A percentile compares a stretch with the other conserved stretches of the same genome.
Evolutionary conservation across 2,329 filamentous ascomycete genomes (phyloP).

Genomic region (Fusarium burgessii): DNA sequence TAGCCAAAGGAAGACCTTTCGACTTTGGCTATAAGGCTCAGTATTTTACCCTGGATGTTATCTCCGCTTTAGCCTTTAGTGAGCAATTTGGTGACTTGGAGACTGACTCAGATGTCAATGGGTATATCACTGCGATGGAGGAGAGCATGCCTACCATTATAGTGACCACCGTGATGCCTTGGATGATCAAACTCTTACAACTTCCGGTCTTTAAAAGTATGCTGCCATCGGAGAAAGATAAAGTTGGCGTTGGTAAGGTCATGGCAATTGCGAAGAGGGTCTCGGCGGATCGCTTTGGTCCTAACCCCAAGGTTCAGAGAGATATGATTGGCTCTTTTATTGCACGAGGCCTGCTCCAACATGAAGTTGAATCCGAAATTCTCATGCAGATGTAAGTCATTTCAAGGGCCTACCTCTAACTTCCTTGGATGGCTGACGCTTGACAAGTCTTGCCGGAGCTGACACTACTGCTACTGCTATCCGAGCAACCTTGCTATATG

Average conservation of each 20-base stretch:
- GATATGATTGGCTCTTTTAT: neutral
- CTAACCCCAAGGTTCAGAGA: neutral
- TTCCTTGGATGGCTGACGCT: too few species aligned
- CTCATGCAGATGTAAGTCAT: neutral
- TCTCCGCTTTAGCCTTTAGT: neutral
- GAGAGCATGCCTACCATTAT: neutral
- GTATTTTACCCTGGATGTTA: neutral
- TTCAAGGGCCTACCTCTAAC: too few species aligned
- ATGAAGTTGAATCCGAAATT: neutral
- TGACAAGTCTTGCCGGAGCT: neutral
- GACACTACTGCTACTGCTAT: neutral
- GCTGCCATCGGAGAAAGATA: neutral
- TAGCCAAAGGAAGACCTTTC: neutral
- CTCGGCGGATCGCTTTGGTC: neutral
- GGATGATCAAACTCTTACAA: neutral
- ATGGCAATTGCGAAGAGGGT: neutral
- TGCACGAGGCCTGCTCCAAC: neutral
- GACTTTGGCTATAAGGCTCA: neutral
- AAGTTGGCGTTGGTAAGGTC: neutral
- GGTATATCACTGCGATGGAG: neutral
- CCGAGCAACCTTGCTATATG: neutral
- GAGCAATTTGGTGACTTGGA: neutral
- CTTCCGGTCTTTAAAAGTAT: neutral
- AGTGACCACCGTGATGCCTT: neutral
- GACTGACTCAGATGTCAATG: neutral